Conservation (phyloP, 2,329 filamentous ascomycete genomes). For the Pseudophaeomoniella oleicola region DNA sequence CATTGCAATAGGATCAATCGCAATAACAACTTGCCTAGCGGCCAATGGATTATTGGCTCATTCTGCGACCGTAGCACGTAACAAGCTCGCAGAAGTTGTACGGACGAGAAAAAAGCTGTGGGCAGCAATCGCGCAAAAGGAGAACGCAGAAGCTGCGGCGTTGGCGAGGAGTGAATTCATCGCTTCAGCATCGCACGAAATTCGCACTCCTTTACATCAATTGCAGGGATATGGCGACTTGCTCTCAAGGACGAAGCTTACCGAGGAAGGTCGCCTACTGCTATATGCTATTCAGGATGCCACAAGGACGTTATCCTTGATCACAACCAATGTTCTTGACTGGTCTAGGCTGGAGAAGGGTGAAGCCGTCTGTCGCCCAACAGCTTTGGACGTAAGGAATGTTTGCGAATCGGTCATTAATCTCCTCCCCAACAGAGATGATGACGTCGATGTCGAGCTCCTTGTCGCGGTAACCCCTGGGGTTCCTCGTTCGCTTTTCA, state of each 20-base stretch:
- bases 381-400: conserved; percentile 15
- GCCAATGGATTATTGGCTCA: conserved; percentile 20
- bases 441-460: conserved; percentile 17
- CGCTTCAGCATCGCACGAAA: conserved; percentile 21
- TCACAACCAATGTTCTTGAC: conserved; percentile 22
- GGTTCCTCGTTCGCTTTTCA: conserved; percentile 16
- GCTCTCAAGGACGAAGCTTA: conserved; percentile 16
- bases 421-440: conserved; percentile 18
- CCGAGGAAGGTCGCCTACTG: conserved; percentile 16
- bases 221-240: conserved; percentile 21
- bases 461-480: conserved; percentile 17
- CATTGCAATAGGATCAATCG: conserved; percentile 16
- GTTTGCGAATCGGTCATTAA: conserved; percentile 19
- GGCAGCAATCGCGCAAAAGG: conserved; percentile 19
- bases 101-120: conserved; percentile 17
- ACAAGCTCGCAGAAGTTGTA: conserved; percentile 20
- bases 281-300: conserved; percentile 19
- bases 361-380: conserved; percentile 17
- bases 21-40: conserved; percentile 18
- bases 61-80: conserved; percentile 19
- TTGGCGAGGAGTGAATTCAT: conserved; percentile 19
- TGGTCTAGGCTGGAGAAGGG: conserved; percentile 21
- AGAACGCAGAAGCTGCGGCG: conserved; percentile 18
- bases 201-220: conserved; percentile 21
- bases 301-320: conserved; percentile 19